Evolutionary conservation across 108 stramenopile species (phyloP), one percentile per base, ranked within the genome.

Genomic region (Skeletonema tropicum): DNA sequence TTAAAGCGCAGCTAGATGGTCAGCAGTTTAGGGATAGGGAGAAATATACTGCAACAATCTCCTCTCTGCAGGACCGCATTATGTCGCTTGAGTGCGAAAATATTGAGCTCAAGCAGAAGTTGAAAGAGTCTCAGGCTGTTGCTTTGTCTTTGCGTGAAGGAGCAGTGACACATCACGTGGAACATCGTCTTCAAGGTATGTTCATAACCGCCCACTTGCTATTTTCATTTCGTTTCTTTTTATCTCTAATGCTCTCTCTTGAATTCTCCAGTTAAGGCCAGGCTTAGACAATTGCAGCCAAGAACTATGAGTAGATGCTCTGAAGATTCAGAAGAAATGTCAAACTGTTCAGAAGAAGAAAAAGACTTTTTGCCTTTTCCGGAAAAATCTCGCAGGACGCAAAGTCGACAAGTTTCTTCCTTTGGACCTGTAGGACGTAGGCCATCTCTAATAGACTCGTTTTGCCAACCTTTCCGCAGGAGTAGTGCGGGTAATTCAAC

Each of bases 1-100:
- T 70, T 5, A 36, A 70, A 60, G 55, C 69, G 36, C 55, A 70
- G 38, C 57, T 70, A 17, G 45, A 67, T 48, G n/a, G 5, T 15
- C 46, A 69, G 19, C 14, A 36, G 15, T 2, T n/a, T 7, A 29
- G 26, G 0, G n/a, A 29, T 9, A 25, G 38, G 39, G 39, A 41
- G 39, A 41, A 41, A 13, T 41, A 41, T 41, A 41, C 2, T 41
- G 39, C 42, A 41, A 7, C 23, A 1, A 48, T 19, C 23, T 45
- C 39, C 29, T 68, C 55, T 25, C 55, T 25, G 23, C 41, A 8
- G 33, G 38, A 42, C 8, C 21, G 41, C n/a, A 57, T 3, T 42
- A 10, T 55, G 23, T 32, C 35, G 25, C 58, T 70, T 21, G 58
- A 70, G 39, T 13, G 21, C 35, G 58, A 59, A 13, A 59, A 59